Evolutionary conservation across 768 basidiomycete species (phyloP).

Genomic region (Leccinum barrowsii): DNA sequence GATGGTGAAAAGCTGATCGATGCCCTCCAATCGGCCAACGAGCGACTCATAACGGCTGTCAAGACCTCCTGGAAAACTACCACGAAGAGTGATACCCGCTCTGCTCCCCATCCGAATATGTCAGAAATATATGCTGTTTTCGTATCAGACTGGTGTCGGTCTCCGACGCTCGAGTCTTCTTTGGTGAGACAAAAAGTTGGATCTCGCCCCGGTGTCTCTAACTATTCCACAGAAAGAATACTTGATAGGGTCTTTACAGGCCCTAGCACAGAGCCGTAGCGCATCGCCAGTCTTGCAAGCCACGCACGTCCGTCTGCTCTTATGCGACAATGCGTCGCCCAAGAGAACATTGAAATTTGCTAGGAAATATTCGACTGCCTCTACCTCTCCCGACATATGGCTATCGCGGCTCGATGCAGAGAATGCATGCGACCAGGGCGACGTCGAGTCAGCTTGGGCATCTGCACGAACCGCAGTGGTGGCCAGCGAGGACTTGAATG

Average conservation of each 20-base stretch:
- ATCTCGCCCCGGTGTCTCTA: background rate
- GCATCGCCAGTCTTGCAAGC: conserved; percentile 32
- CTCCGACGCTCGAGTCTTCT: conserved; percentile 27
- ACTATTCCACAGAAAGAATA: conserved; percentile 47
- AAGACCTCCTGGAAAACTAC: conserved; percentile 23
- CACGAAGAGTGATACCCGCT: conserved; percentile 10
- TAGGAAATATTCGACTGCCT: conserved; percentile 44
- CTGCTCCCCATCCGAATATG: conserved; percentile 28
- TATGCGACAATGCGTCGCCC: conserved; percentile 22
- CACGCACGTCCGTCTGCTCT: conserved; percentile 36
- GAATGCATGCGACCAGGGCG: conserved; percentile 21
- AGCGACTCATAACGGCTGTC: conserved; percentile 27
- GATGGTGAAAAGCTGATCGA: conserved; percentile 26
- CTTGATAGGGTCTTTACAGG: conserved; percentile 44
- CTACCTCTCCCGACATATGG: conserved; percentile 47
- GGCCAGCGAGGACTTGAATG: conserved; percentile 18
- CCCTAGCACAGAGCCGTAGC: conserved; percentile 25
- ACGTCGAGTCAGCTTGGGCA: conserved; percentile 37
- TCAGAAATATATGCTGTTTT: conserved; percentile 40
- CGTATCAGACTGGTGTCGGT: conserved; percentile 45
- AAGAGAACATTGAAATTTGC: conserved; percentile 38
- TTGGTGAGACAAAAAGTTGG: conserved; percentile 24
- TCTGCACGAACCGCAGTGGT: conserved; percentile 41
- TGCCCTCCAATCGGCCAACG: conserved; percentile 30
- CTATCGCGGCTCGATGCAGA: conserved; percentile 49